Evolutionary conservation across 257 asterid genomes (phyloP), one percentile per base, ranked within the genome.

Genomic region (Solanum gandarillasii): DNA sequence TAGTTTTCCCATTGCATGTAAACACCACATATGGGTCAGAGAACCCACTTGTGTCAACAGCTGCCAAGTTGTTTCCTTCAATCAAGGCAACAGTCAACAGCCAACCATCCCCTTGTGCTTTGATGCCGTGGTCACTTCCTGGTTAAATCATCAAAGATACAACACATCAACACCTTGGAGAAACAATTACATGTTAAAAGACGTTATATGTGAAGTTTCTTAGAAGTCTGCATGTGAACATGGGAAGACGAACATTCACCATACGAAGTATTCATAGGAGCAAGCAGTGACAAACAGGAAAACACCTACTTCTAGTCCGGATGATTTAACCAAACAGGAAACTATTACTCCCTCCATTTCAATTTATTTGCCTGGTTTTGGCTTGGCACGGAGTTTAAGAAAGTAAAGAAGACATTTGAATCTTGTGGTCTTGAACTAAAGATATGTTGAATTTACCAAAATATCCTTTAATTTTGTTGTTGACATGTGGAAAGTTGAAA

Each of bases 41-140:
- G 90, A 92, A 96, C 38, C 98, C 98, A 87, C 95, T 95, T 12
- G 99, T 84, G 86, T 95, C 98, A 67, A 95, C 96, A 10, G 99
- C 98, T 84, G 98, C 98, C 91, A 97, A 94, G 87, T 91, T 93
- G 90, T 89, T 92, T 90, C 99, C 99, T 89, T 92, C 96, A 75
- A 97, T 91, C 92, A 97, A 91, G 85, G 99, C 99, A 92, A 97
- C 98, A 12, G 99, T 97, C 88, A 97, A 95, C 92, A 95, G 93
- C 99, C 99, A 97, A 20, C 98, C 99, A 82, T 95, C 94, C 67
- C 99, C 99, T 87, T 90, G 98, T 87, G 99, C 99, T 95, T 97
- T 97, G 87, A 95, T 43, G 58, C 99, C 99, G 87, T 97, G 99
- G 91, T 97, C 99, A 88, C 94, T 95, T 41, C 98, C 99, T 87